phyloP scores from a whole-genome alignment of 176 grass and related monocot species.

The Bolboschoenus planiculmis region DNA sequence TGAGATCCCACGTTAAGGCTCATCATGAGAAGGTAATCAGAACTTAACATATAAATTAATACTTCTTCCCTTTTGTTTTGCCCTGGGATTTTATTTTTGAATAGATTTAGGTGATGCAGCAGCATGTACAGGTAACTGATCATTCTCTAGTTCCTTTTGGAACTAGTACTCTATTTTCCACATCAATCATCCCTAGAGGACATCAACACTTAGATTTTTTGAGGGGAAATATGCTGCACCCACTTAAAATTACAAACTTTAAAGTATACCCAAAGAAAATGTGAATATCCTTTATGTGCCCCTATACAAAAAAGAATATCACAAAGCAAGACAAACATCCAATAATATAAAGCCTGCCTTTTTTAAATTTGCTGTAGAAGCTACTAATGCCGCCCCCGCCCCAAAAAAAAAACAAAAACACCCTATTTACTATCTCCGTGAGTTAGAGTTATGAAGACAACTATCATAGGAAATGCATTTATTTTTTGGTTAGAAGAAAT shows the following conservation, averaged over 20 bases:
- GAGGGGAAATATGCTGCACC: not conserved
- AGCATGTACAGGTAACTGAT: not conserved
- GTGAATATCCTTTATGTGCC: not conserved
- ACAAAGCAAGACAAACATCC: not conserved
- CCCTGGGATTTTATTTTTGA: not conserved
- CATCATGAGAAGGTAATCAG: slow-evolving; percentile 67
- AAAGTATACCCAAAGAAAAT: not conserved
- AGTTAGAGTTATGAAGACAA: not conserved
- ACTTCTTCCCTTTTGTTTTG: not conserved
- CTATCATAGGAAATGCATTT: not conserved
- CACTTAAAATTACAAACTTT: not conserved
- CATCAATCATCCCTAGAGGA: not conserved
- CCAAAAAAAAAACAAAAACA: no score
- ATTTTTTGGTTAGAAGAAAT: not conserved
- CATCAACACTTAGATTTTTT: not conserved
- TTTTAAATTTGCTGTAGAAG: not conserved
- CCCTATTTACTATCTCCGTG: not conserved
- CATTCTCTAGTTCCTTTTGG: not conserved
- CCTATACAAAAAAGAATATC: not conserved
- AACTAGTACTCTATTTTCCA: not conserved
- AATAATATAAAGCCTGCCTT: not conserved
- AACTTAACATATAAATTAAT: not conserved
- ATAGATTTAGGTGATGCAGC: not conserved
- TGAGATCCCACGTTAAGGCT: slow-evolving; percentile 61
- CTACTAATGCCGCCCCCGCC: not conserved